phyloP scores from a whole-genome alignment of 2,329 filamentous ascomycete species.

The Neopestalotiopsis rosae region DNA sequence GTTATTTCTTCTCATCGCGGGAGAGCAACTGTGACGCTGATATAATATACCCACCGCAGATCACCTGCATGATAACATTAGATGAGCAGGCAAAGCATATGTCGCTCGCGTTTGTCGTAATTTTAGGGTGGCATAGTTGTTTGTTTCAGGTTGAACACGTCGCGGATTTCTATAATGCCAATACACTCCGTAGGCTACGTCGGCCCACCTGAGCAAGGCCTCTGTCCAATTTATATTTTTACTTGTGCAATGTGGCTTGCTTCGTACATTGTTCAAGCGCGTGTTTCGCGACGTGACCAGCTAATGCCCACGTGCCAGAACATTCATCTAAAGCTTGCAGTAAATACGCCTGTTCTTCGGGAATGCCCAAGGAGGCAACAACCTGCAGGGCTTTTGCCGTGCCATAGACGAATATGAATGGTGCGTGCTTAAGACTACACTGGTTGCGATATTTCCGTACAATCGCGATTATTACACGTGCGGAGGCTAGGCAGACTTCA shows the following conservation, averaged over 20 bases:
- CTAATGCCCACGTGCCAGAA: neutral
- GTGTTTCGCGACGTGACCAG: neutral
- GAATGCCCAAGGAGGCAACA: neutral
- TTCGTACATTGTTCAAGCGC: neutral
- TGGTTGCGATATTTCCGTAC: neutral
- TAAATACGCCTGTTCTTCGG: neutral
- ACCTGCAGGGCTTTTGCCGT: neutral
- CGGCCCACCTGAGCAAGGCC: too few relatives aligned
- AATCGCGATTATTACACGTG: neutral
- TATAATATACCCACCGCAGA: too few relatives aligned
- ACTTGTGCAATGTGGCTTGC: neutral
- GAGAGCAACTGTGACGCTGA: too few relatives aligned
- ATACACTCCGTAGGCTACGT: neutral
- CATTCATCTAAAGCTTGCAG: neutral
- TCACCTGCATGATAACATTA: too few relatives aligned
- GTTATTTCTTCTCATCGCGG: too few relatives aligned
- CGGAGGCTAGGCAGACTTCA: neutral
- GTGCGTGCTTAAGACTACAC: neutral
- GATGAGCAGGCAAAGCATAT: too few relatives aligned
- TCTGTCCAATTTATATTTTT: neutral
- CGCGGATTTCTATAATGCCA: neutral
- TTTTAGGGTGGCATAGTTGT: too few relatives aligned
- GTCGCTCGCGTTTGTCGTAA: too few relatives aligned
- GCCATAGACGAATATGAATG: neutral
- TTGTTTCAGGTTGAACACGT: too few relatives aligned